These are phyloP conservation scores for Yamadazyma akitaensis DNA, from an alignment of 805 yeast genomes.

Conservation along the genomic window DNA sequence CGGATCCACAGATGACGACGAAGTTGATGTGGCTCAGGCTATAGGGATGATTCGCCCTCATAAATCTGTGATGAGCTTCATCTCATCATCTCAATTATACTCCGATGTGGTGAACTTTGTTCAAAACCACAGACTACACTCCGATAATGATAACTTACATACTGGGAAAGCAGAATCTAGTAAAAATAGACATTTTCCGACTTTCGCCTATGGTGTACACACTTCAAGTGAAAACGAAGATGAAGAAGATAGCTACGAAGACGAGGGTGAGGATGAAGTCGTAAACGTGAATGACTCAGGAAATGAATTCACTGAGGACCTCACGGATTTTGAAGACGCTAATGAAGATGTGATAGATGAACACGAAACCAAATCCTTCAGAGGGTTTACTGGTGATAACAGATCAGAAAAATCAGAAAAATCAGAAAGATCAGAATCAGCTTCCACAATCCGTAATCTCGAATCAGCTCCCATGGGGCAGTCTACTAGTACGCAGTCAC, in stretches of 20 bases:
- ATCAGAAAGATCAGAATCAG: background rate
- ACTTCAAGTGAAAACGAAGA: conserved; percentile 6
- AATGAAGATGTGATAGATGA: background rate
- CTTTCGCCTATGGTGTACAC: conserved; percentile 5
- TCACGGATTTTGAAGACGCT: conserved; percentile 4
- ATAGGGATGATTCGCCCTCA: conserved; percentile 21
- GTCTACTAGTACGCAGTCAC: conserved; percentile 4
- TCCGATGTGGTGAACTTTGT: conserved; percentile 19
- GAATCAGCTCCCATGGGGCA: background rate
- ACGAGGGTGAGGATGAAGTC: background rate
- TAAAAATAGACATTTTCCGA: background rate
- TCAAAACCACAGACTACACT: conserved; percentile 1
- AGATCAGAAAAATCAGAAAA: background rate
- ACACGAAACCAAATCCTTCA: background rate
- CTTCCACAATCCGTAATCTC: background rate
- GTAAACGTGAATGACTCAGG: background rate
- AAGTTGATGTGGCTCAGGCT: conserved; percentile 27
- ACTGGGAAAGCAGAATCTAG: background rate
- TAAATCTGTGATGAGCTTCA: conserved; percentile 24
- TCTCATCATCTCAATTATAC: conserved; percentile 29
- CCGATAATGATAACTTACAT: background rate
- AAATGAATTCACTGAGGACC: background rate
- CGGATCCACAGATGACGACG: conserved; percentile 16
- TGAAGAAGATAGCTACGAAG: conserved; percentile 5
- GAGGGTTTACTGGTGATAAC: background rate